phyloP scores from a whole-genome alignment of 495 filamentous ascomycete species.

The Trichoderma gamsii region DNA sequence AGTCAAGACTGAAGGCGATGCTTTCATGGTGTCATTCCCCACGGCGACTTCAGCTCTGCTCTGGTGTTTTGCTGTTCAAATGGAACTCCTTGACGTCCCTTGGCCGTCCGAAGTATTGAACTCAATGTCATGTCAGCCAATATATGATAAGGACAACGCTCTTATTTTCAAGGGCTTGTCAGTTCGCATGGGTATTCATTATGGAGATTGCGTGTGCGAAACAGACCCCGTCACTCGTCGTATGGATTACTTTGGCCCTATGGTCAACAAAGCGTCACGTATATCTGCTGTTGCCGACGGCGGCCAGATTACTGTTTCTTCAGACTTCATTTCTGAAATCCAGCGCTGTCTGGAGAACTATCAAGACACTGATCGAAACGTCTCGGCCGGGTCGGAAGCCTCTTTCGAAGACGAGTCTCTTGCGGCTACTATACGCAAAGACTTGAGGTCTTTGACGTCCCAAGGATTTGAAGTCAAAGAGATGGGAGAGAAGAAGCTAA shows the following conservation, averaged over 20 bases:
- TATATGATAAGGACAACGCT: conserved; percentile 75
- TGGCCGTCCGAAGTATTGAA: conserved; percentile 93
- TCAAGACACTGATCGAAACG: conserved; percentile 64
- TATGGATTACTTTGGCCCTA: conserved; percentile 99
- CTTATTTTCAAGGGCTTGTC: conserved; percentile 89
- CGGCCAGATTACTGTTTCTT: conserved; percentile 91
- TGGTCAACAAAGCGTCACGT: conserved; percentile 94
- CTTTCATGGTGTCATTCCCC: conserved; percentile 98
- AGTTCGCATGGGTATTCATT: conserved; percentile 96
- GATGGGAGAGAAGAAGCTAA: conserved; percentile 86
- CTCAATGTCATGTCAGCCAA: conserved; percentile 75
- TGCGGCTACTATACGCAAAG: conserved; percentile 70
- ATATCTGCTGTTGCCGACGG: conserved; percentile 94
- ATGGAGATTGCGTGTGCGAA: conserved; percentile 89
- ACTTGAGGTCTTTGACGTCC: conserved; percentile 78
- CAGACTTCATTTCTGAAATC: conserved; percentile 94
- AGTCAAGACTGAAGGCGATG: conserved; percentile 98
- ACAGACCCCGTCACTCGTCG: conserved; percentile 91
- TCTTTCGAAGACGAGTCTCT: conserved; percentile 63
- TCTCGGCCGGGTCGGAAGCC: conserved; percentile 62
- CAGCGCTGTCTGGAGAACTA: conserved; percentile 84
- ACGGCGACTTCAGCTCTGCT: conserved; percentile 88
- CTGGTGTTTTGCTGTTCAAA: conserved; percentile 95
- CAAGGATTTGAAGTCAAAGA: conserved; percentile 97
- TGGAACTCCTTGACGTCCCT: conserved; percentile 72